Evolutionary conservation across 139 green algal genomes (phyloP).

Genomic region (Picochlorum sp.): DNA sequence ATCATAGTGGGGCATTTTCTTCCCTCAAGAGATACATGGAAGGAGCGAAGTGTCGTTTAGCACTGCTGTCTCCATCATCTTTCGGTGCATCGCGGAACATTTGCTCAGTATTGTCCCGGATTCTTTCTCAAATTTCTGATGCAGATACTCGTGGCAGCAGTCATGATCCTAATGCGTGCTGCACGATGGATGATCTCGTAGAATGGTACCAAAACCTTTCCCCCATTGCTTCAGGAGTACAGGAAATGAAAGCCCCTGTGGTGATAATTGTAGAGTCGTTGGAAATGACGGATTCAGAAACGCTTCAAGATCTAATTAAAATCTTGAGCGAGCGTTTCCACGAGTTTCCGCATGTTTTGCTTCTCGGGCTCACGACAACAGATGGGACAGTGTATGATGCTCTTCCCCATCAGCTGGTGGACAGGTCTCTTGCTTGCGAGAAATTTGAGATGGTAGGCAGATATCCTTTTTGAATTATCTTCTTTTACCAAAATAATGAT

Average conservation of each 20-base stretch:
- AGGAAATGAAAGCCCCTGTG: conserved; percentile 7
- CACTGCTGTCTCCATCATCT: conserved; percentile 22
- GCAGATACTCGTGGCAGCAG: neutral
- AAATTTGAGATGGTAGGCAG: conserved; percentile 20
- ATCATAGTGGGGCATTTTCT: conserved; percentile 41
- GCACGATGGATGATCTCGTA: neutral
- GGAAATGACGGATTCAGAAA: conserved; percentile 13
- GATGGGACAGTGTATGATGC: conserved; percentile 16
- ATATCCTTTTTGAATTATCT: too few species aligned
- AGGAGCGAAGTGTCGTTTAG: conserved; percentile 18
- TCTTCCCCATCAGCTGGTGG: conserved; percentile 8
- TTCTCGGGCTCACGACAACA: conserved; percentile 36
- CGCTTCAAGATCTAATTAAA: conserved; percentile 27
- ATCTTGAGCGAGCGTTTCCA: conserved; percentile 20
- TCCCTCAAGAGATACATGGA: conserved; percentile 13
- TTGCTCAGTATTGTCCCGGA: conserved; percentile 6
- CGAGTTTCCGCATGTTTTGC: conserved; percentile 25
- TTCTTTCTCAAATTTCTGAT: too few species aligned
- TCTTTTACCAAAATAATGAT: too few species aligned
- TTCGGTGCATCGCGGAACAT: conserved; percentile 14
- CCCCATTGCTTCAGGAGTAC: neutral
- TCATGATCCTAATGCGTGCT: neutral
- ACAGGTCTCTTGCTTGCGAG: conserved; percentile 6
- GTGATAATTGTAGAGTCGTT: conserved; percentile 37
- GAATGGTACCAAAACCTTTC: neutral